Evolutionary conservation across 345 rosid species (phyloP).

Genomic region (Boechera retrofracta): DNA sequence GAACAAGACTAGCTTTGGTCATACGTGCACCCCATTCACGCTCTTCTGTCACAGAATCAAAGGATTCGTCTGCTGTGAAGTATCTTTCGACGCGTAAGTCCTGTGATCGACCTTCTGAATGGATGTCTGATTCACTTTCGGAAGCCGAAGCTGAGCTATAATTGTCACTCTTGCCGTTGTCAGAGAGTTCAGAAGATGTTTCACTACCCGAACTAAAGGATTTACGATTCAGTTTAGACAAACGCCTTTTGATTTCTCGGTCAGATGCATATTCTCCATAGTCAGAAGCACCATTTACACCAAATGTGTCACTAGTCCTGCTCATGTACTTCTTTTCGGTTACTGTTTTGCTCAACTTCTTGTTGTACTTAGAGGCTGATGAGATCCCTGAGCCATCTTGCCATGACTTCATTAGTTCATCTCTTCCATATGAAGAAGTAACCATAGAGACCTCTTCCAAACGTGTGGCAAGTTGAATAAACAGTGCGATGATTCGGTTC

Average conservation of each 20-base stretch:
- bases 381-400: conserved; percentile 70
- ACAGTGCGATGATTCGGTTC: conserved; percentile 71
- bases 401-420: conserved; percentile 82
- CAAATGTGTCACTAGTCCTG: conserved; percentile 65
- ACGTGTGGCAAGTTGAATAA: conserved; percentile 86
- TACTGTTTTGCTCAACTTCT: conserved; percentile 57
- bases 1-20: conserved; percentile 97
- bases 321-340: conserved; percentile 69
- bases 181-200: conserved; percentile 87
- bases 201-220: conserved; percentile 90
- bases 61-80: conserved; percentile 61
- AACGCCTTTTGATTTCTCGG: conserved; percentile 83
- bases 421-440: conserved; percentile 72
- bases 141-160: conserved; percentile 81
- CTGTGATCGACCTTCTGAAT: conserved; percentile 60
- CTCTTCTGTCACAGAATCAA: conserved; percentile 72
- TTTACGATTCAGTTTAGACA: conserved; percentile 80
- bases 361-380: conserved; percentile 67
- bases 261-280: conserved; percentile 87
- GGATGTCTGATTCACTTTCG: conserved; percentile 85
- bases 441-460: conserved; percentile 84
- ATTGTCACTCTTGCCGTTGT: conserved; percentile 63
- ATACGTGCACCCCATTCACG: conserved; percentile 99
- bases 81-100: conserved; percentile 68
- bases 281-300: conserved; percentile 59